These are phyloP conservation scores for Tetragonia tetragonoides DNA, from an alignment of 148 eudicot genomes.

Conservation along the genomic window DNA sequence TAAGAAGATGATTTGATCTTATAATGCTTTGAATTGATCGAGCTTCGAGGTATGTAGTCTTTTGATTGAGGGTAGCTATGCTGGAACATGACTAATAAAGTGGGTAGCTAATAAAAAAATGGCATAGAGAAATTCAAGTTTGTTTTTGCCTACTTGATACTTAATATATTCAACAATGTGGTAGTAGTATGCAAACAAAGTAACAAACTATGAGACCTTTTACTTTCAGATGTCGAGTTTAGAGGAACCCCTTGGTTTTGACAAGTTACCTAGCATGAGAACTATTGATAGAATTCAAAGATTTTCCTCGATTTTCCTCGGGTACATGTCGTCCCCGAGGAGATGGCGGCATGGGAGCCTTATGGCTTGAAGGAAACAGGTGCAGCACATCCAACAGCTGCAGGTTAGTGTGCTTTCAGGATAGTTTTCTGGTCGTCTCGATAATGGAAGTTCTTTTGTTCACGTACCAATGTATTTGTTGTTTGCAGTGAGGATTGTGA, in stretches of 20 bases:
- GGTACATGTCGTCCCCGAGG: conserved; percentile 67
- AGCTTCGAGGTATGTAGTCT: neutral
- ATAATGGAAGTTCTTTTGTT: neutral
- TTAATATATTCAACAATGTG: neutral
- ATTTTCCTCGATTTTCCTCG: conserved; percentile 85
- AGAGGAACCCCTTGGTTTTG: conserved; percentile 85
- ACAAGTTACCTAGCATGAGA: conserved; percentile 76
- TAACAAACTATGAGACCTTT: neutral
- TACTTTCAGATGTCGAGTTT: conserved; percentile 78
- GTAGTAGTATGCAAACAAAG: too few relatives aligned
- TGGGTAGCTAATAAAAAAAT: neutral
- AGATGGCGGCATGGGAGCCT: conserved; percentile 71
- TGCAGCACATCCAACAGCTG: conserved; percentile 87
- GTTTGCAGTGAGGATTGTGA: conserved; percentile 68
- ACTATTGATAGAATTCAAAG: conserved; percentile 61
- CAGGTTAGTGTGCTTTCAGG: conserved; percentile 40
- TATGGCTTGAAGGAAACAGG: conserved; percentile 77
- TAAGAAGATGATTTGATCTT: neutral
- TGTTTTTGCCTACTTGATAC: neutral
- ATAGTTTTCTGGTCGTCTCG: neutral
- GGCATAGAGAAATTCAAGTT: neutral
- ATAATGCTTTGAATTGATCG: neutral
- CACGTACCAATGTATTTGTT: neutral
- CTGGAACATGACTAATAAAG: neutral
- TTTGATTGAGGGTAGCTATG: neutral